Evolutionary conservation across 805 yeast species (phyloP).

Genomic region (Metschnikowia drakensbergensis): DNA sequence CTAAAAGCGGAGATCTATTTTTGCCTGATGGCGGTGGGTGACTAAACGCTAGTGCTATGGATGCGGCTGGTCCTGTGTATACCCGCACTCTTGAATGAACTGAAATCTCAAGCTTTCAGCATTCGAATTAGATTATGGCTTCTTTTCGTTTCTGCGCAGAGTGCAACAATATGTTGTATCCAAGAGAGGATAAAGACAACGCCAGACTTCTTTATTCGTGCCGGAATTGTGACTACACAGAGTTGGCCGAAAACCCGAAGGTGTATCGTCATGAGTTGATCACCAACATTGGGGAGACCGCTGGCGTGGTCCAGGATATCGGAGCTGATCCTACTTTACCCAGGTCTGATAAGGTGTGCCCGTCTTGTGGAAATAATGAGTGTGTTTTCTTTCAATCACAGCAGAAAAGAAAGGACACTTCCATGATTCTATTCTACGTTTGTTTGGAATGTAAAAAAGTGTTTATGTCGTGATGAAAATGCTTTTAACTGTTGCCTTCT

Average conservation of each 20-base stretch:
- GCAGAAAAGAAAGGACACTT: conserved; percentile 90
- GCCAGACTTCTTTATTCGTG: conserved; percentile 81
- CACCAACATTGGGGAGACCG: conserved; percentile 89
- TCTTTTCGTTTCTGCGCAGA: conserved; percentile 95
- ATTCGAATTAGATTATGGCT: conserved; percentile 50
- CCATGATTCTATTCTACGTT: conserved; percentile 91
- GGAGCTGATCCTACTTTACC: conserved; percentile 98
- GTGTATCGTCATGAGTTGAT: conserved; percentile 92
- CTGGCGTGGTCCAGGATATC: conserved; percentile 94
- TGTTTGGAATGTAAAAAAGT: conserved; percentile 84
- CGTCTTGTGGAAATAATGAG: conserved; percentile 79
- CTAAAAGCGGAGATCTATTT: too few relatives aligned
- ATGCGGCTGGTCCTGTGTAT: conserved; percentile 4
- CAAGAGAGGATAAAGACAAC: conserved; percentile 85
- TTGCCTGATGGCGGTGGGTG: too few relatives aligned
- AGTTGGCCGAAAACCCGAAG: conserved; percentile 80
- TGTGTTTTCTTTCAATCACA: conserved; percentile 97
- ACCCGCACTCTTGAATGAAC: conserved; percentile 2
- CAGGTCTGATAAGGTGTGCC: conserved; percentile 89
- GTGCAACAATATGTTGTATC: conserved; percentile 97
- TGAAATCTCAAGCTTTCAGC: neutral
- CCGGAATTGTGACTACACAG: conserved; percentile 91
- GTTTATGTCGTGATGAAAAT: conserved; percentile 36
- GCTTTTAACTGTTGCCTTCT: neutral
- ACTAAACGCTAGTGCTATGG: neutral